Conservation (phyloP, 1,284 basidiomycete species). For the Moesziomyces parantarcticus region DNA sequence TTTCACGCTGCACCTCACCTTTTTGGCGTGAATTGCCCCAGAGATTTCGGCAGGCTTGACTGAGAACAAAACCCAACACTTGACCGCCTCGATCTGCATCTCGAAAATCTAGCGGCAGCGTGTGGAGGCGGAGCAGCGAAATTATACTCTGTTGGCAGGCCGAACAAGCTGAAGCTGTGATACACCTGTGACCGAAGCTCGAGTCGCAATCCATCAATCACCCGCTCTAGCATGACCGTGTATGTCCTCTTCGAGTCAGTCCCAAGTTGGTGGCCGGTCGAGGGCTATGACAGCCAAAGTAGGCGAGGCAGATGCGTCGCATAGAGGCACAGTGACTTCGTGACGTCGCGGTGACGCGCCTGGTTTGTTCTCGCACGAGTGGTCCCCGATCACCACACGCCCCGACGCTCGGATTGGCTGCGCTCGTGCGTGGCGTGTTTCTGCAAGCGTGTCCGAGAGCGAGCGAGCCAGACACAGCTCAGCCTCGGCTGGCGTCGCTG, state of each 20-base stretch:
- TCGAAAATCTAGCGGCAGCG: neutral
- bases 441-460: slow-evolving; percentile 2
- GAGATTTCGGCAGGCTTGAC: neutral
- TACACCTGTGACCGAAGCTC: no score
- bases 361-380: slow-evolving; percentile 3
- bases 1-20: neutral
- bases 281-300: no score
- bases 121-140: neutral
- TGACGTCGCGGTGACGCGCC: neutral
- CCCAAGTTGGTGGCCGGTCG: no score
- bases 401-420: neutral
- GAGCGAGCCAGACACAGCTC: slow-evolving; percentile 3
- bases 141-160: no score
- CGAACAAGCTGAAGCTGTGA: no score
- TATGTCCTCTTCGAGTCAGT: no score
- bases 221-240: no score
- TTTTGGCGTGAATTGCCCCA: neutral
- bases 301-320: no score
- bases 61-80: neutral
- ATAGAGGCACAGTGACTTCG: no score
- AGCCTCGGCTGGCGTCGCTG: slow-evolving; percentile 1
- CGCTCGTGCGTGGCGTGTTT: no score
- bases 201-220: no score
- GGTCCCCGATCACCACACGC: slow-evolving; percentile 1
- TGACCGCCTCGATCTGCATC: neutral